phyloP scores from a whole-genome alignment of 495 filamentous ascomycete species.

The Penicillium cosmopolitanum region DNA sequence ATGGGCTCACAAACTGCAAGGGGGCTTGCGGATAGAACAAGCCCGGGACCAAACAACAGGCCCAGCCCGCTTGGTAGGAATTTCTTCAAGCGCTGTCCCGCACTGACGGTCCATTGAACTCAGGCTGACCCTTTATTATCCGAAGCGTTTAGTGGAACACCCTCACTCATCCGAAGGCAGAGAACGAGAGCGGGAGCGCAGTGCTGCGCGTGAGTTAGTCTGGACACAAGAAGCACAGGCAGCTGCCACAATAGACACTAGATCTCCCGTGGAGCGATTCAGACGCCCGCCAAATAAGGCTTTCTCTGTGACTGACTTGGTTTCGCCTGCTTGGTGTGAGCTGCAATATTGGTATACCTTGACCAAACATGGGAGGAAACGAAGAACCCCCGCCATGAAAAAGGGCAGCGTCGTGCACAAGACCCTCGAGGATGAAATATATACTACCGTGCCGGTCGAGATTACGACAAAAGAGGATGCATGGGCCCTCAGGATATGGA shows the following conservation, averaged over 20 bases:
- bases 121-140: slow-evolving; percentile 56
- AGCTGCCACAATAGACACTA: slow-evolving; percentile 35
- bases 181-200: slow-evolving; percentile 43
- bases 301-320: slow-evolving; percentile 87
- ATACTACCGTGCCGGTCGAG: slow-evolving; percentile 72
- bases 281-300: slow-evolving; percentile 74
- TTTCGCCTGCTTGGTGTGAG: slow-evolving; percentile 93
- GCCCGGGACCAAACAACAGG: slow-evolving; percentile 36
- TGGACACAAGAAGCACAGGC: slow-evolving; percentile 29
- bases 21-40: slow-evolving; percentile 21
- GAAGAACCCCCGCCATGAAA: slow-evolving; percentile 79
- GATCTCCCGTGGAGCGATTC: slow-evolving; percentile 74
- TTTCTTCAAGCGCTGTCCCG: slow-evolving; percentile 1
- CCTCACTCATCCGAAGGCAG: slow-evolving; percentile 47
- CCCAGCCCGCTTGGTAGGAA: slow-evolving; percentile 39
- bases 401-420: slow-evolving; percentile 77
- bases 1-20: slow-evolving; percentile 10
- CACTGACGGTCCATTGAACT: slow-evolving; percentile 2
- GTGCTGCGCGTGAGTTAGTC: slow-evolving; percentile 30
- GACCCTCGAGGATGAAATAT: slow-evolving; percentile 81
- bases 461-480: slow-evolving; percentile 77
- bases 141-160: slow-evolving; percentile 69
- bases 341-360: slow-evolving; percentile 89
- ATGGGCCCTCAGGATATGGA: slow-evolving; percentile 87
- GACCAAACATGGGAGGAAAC: slow-evolving; percentile 73